Evolutionary conservation across 75 land plant species (phyloP).

Genomic region (Pinus tabuliformis): DNA sequence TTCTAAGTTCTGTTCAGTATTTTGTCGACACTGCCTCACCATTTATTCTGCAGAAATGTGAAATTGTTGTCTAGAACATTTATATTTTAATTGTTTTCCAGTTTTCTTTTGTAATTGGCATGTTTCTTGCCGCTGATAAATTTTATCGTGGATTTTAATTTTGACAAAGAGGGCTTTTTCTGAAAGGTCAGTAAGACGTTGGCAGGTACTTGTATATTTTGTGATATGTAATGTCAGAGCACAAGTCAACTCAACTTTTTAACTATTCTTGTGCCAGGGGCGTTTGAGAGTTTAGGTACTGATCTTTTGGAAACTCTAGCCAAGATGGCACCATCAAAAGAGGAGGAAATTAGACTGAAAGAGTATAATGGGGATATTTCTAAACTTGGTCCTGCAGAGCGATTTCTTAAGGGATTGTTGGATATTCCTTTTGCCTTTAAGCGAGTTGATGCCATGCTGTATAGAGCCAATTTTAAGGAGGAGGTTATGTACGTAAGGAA

Average conservation of each 20-base stretch:
- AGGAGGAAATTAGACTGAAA: conserved; percentile 63
- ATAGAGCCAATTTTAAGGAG: conserved; percentile 63
- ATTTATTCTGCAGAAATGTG: not conserved
- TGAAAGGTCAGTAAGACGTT: not conserved
- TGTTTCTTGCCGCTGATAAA: too few species aligned
- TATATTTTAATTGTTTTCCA: not conserved
- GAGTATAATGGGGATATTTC: conserved; percentile 50
- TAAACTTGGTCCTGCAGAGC: conserved; percentile 75
- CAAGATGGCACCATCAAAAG: conserved; percentile 78
- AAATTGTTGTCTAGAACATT: not conserved
- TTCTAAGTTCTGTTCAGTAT: not conserved
- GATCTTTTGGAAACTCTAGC: conserved; percentile 65
- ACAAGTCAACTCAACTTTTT: not conserved
- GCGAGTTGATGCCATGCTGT: conserved; percentile 78
- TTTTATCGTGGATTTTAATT: not conserved
- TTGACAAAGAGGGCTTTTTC: not conserved
- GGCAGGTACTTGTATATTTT: not conserved
- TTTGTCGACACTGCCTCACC: not conserved
- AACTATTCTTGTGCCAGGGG: conserved; percentile 23
- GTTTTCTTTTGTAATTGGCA: not conserved
- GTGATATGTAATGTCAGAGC: conserved; percentile 2
- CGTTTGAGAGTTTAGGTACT: conserved; percentile 50
- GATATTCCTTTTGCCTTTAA: conserved; percentile 86
- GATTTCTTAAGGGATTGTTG: conserved; percentile 69
- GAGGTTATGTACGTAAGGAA: conserved; percentile 65